These are phyloP conservation scores for Calonectria fujianensis DNA, from an alignment of 2,329 filamentous ascomycete species.

Conservation along the genomic window DNA sequence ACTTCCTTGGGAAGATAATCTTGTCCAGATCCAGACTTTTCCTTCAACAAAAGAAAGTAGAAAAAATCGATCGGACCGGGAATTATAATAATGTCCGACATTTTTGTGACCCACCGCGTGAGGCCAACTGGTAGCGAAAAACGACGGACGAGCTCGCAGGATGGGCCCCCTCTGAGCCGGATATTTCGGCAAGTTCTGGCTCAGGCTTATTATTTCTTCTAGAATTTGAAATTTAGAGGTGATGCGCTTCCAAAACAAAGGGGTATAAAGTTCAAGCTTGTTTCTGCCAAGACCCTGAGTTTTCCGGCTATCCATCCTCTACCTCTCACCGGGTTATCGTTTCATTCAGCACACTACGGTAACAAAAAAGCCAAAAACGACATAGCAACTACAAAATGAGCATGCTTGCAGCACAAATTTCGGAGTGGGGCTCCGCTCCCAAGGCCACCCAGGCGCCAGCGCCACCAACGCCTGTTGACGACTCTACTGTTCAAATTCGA, in stretches of 20 bases:
- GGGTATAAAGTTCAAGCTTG: background rate
- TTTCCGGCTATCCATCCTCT: background rate
- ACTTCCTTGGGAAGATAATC: no score
- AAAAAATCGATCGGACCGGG: background rate
- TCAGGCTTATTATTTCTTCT: background rate
- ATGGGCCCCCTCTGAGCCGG: background rate
- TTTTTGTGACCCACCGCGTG: background rate
- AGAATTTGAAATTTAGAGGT: background rate
- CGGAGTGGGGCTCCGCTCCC: slow-evolving; percentile 60
- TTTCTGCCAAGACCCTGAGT: background rate
- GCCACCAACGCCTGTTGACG: slow-evolving; percentile 58
- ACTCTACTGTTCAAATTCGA: slow-evolving; percentile 67
- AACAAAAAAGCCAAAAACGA: background rate
- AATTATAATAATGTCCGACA: background rate
- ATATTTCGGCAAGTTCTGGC: background rate
- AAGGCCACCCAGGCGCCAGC: slow-evolving; percentile 56
- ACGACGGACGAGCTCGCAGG: background rate
- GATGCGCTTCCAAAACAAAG: background rate
- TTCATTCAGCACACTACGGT: background rate
- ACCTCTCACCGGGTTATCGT: background rate
- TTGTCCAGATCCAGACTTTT: background rate
- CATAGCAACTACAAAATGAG: slow-evolving; percentile 34
- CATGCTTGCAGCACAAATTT: slow-evolving; percentile 63
- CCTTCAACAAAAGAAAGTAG: background rate
- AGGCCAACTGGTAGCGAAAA: background rate